phyloP scores from a whole-genome alignment of 768 basidiomycete genomes.

The Agaricus sinodeliciosus region DNA sequence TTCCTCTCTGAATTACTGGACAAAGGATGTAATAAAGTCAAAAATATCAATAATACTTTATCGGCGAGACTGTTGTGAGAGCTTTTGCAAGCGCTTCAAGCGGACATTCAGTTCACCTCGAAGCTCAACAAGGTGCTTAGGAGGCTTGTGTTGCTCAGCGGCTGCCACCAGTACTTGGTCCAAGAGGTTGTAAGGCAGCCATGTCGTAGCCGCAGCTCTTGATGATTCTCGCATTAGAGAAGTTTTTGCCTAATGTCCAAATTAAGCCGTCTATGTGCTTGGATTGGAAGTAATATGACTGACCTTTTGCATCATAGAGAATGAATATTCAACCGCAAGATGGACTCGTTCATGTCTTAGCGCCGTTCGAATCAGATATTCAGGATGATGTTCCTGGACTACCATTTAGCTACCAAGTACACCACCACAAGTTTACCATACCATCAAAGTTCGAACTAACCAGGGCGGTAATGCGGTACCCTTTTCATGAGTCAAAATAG shows the following conservation, averaged over 20 bases:
- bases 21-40: slow-evolving; percentile 29
- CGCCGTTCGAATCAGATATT: slow-evolving; percentile 75
- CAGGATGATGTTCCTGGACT: slow-evolving; percentile 63
- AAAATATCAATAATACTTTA: slow-evolving; percentile 1
- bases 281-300: slow-evolving; percentile 7
- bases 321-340: slow-evolving; percentile 67
- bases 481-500: slow-evolving; percentile 62
- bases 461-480: slow-evolving; percentile 68
- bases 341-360: slow-evolving; percentile 76
- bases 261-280: slow-evolving; percentile 11
- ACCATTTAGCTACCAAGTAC: background rate
- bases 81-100: slow-evolving; percentile 63
- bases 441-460: slow-evolving; percentile 74
- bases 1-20: slow-evolving; percentile 5
- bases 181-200: slow-evolving; percentile 79
- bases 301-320: slow-evolving; percentile 71
- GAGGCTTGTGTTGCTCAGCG: slow-evolving; percentile 42
- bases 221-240: slow-evolving; percentile 42
- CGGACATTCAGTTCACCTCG: slow-evolving; percentile 56
- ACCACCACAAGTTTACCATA: slow-evolving; percentile 20
- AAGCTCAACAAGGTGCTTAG: slow-evolving; percentile 44
- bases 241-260: slow-evolving; percentile 40
- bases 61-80: slow-evolving; percentile 31
- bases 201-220: slow-evolving; percentile 55
- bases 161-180: slow-evolving; percentile 75